These are phyloP conservation scores for Fagopyrum esculentum DNA, from an alignment of 148 eudicot genomes.

Conservation along the genomic window DNA sequence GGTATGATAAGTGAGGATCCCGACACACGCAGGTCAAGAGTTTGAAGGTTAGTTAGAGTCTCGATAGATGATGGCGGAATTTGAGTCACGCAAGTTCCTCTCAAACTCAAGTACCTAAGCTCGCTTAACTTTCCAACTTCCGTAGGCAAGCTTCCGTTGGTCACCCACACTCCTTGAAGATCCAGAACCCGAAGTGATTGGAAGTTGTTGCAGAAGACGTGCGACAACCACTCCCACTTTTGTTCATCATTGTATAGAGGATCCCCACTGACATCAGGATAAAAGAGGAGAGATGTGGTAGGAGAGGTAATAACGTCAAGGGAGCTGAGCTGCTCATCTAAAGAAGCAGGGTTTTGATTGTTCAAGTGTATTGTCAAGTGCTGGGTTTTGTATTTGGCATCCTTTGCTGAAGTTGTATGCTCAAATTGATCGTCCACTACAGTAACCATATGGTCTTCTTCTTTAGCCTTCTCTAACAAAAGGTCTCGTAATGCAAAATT, in stretches of 20 bases:
- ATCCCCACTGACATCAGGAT: background rate
- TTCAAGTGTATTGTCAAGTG: background rate
- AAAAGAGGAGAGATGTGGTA: background rate
- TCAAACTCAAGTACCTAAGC: background rate
- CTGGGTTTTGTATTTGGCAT: background rate
- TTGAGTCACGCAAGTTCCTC: background rate
- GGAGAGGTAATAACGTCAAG: background rate
- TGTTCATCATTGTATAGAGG: background rate
- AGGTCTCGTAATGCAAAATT: background rate
- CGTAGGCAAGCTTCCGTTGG: constrained; percentile 1
- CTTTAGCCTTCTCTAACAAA: background rate
- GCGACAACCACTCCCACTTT: background rate
- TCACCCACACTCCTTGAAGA: background rate
- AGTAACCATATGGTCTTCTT: background rate
- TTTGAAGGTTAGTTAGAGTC: background rate
- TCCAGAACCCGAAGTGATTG: background rate
- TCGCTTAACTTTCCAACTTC: background rate
- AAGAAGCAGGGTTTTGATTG: background rate
- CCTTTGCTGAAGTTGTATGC: too few species aligned
- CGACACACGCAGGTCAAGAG: background rate
- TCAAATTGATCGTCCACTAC: background rate
- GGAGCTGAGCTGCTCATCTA: background rate
- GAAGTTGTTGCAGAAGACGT: background rate
- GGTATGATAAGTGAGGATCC: background rate
- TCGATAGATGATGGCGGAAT: background rate